phyloP scores from a whole-genome alignment of 108 stramenopile genomes.

The Cyclotella baltica region DNA sequence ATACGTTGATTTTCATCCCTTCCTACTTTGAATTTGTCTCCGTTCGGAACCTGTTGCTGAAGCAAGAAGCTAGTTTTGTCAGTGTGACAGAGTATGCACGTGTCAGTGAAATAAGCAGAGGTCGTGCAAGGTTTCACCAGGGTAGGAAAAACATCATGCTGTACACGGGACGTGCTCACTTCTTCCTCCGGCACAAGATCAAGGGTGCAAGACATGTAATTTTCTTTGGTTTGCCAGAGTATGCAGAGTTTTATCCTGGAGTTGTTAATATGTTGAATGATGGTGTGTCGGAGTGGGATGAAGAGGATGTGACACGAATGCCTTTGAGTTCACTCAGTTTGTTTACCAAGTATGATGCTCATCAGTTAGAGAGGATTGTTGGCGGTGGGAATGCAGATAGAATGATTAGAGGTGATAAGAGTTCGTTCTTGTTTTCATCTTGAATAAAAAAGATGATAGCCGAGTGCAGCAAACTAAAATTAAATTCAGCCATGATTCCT shows the following conservation, averaged over 20 bases:
- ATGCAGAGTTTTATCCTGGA: conserved; percentile 91
- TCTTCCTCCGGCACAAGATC: conserved; percentile 89
- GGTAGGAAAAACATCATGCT: conserved; percentile 92
- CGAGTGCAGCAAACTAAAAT: too few relatives aligned
- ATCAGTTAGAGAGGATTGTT: conserved; percentile 92
- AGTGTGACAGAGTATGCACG: conserved; percentile 93
- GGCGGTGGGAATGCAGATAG: conserved; percentile 73
- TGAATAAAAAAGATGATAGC: conserved; percentile 18
- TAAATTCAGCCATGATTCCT: too few relatives aligned
- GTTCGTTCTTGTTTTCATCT: conserved; percentile 71
- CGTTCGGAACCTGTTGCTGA: conserved; percentile 86
- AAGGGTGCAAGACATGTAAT: conserved; percentile 90
- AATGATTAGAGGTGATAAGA: conserved; percentile 78
- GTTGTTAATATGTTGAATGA: conserved; percentile 80
- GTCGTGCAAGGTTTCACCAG: conserved; percentile 91
- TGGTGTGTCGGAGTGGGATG: conserved; percentile 43
- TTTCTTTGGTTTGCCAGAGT: conserved; percentile 93
- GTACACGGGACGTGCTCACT: conserved; percentile 95
- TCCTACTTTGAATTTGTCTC: conserved; percentile 95
- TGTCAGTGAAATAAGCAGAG: conserved; percentile 83
- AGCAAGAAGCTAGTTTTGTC: conserved; percentile 73
- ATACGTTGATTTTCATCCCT: conserved; percentile 91
- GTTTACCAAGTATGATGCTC: conserved; percentile 91
- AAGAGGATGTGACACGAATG: conserved; percentile 28
- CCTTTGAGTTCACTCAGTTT: conserved; percentile 73